Conservation (phyloP, 2,329 filamentous ascomycete genomes). For the Neurospora sp. region DNA sequence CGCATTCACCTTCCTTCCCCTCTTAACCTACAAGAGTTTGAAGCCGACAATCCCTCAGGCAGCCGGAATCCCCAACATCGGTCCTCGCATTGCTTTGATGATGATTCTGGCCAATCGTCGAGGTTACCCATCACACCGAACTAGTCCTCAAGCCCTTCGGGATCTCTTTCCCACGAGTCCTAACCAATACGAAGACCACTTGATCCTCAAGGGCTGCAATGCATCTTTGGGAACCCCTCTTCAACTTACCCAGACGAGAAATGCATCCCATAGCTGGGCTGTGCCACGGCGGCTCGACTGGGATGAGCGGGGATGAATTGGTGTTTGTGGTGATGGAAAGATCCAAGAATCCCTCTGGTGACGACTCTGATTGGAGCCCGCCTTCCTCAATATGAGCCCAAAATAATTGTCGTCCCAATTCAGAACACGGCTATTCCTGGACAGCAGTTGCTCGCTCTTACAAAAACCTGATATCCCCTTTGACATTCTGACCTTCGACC, state of each 20-base stretch:
- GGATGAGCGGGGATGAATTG: neutral
- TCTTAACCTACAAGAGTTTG: neutral
- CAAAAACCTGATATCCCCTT: too few species aligned
- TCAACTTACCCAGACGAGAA: neutral
- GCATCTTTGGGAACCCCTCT: conserved; percentile 18
- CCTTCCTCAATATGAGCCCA: neutral
- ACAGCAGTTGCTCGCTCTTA: too few species aligned
- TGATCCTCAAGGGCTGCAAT: conserved; percentile 1
- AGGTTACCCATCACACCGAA: neutral
- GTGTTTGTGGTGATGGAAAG: conserved; percentile 8
- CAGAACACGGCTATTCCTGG: too few species aligned
- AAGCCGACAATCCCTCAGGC: neutral
- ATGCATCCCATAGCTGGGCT: neutral
- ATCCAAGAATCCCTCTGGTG: neutral
- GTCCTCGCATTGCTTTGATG: neutral
- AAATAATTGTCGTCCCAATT: too few species aligned
- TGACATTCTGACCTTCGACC: too few species aligned
- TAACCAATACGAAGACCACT: neutral
- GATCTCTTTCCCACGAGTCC: neutral
- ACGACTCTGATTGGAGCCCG: conserved; percentile 13
- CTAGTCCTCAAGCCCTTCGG: neutral
- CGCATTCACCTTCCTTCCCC: neutral
- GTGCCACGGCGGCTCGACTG: conserved; percentile 2
- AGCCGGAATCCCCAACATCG: neutral
- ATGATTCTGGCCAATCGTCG: neutral